Evolutionary conservation across 208 protist species (phyloP).

Genomic region (Lotmaria passim): DNA sequence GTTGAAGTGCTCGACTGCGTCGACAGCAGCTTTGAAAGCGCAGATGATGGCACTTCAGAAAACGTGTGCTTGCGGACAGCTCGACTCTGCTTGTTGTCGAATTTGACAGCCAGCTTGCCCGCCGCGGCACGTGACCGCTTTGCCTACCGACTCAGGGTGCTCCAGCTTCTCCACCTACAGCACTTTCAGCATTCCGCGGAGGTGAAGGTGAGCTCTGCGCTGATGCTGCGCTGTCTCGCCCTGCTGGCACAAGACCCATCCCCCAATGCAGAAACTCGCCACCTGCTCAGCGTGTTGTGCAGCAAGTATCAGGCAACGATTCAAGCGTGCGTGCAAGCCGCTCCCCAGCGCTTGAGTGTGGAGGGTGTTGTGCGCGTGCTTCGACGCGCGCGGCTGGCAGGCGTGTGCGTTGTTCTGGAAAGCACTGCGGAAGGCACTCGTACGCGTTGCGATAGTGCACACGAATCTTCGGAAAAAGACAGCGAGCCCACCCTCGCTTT

Average conservation of each 20-base stretch:
- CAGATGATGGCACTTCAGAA: neutral
- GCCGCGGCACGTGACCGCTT: neutral
- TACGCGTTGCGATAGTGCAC: neutral
- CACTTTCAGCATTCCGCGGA: neutral
- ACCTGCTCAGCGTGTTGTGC: slow-evolving; percentile 11
- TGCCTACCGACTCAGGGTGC: neutral
- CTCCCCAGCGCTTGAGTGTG: neutral
- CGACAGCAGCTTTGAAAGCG: neutral
- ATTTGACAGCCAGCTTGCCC: neutral
- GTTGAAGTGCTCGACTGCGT: neutral
- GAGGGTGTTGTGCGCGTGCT: slow-evolving; percentile 16
- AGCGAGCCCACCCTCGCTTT: neutral
- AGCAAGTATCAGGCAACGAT: slow-evolving; percentile 18
- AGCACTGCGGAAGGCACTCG: no score
- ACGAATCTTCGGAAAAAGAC: neutral
- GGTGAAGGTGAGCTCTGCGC: neutral
- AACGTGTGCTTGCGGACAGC: slow-evolving; percentile 7
- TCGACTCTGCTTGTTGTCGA: slow-evolving; percentile 9
- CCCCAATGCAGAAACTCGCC: neutral
- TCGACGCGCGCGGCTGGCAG: slow-evolving; percentile 10
- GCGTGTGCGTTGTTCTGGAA: slow-evolving; percentile 9
- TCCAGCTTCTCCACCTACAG: neutral
- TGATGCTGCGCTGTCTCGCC: slow-evolving; percentile 10
- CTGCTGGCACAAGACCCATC: neutral
- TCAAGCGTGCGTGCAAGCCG: neutral